These are phyloP conservation scores for Geosmithia putterillii DNA, from an alignment of 2,329 filamentous ascomycete species.

Conservation along the genomic window DNA sequence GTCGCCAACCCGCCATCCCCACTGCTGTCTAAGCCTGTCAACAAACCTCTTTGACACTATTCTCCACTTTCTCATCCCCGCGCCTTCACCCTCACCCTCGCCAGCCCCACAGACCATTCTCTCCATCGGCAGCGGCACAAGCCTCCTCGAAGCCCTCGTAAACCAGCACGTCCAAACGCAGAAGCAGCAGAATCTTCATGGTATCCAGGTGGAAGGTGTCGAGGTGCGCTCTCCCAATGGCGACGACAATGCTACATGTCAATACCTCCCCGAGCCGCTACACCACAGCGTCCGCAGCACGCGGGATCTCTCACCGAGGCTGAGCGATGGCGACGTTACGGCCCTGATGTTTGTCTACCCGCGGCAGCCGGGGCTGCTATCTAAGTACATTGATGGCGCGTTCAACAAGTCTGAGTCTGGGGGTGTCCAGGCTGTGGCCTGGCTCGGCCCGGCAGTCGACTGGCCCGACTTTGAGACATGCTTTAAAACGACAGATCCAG, in stretches of 20 bases:
- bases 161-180: not conserved
- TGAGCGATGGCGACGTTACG: constrained; percentile 9
- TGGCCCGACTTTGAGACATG: constrained; percentile 11
- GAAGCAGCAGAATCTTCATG: constrained; percentile 2
- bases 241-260: constrained; percentile 10
- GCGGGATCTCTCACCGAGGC: constrained; percentile 13
- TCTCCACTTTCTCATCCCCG: constrained; percentile 3
- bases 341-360: constrained; percentile 20
- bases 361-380: constrained; percentile 14
- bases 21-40: constrained; percentile 17
- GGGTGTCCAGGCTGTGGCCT: constrained; percentile 7
- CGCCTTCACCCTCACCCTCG: not conserved
- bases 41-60: constrained; percentile 9
- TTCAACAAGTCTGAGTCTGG: not conserved
- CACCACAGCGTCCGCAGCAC: constrained; percentile 16
- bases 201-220: constrained; percentile 10
- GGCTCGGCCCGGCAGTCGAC: constrained; percentile 12
- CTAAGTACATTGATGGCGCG: constrained; percentile 10
- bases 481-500: constrained; percentile 3
- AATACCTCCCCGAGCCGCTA: constrained; percentile 13
- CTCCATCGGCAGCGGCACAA: constrained; percentile 17
- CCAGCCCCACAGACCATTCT: constrained; percentile 6
- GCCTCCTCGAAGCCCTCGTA: constrained; percentile 13
- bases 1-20: constrained; percentile 10
- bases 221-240: constrained; percentile 8